These are phyloP conservation scores for Edaphochlamys debaryana DNA, from an alignment of 139 green algal genomes.

Conservation along the genomic window DNA sequence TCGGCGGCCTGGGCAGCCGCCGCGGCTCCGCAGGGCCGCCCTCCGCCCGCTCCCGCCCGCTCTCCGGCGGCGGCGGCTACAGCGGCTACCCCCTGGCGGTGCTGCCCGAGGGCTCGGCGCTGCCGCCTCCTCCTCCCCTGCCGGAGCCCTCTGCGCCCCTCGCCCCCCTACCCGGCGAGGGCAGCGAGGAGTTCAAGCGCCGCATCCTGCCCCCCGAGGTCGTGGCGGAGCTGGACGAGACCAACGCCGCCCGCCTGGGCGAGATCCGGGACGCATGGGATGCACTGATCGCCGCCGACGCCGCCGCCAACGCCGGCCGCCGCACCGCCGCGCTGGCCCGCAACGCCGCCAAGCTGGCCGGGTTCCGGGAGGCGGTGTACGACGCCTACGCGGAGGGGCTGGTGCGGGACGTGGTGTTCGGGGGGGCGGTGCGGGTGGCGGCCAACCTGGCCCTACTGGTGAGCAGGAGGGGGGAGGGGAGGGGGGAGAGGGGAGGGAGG, in stretches of 20 bases:
- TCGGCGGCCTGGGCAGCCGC: background rate
- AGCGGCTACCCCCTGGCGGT: background rate
- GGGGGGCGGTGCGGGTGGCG: slow-evolving; percentile 17
- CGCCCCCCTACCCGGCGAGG: background rate
- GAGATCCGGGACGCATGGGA: slow-evolving; percentile 47
- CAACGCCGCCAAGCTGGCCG: background rate
- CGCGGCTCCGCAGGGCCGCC: too few relatives aligned
- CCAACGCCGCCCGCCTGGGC: slow-evolving; percentile 38
- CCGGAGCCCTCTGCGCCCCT: slow-evolving; percentile 25
- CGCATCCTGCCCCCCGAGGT: slow-evolving; percentile 47
- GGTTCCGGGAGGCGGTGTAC: slow-evolving; percentile 32
- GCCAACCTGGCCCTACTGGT: slow-evolving; percentile 40
- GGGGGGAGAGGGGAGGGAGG: too few relatives aligned
- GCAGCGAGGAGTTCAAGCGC: slow-evolving; percentile 42
- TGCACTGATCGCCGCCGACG: slow-evolving; percentile 37
- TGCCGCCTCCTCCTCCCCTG: slow-evolving; percentile 25
- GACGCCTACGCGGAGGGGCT: slow-evolving; percentile 41
- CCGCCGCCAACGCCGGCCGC: background rate
- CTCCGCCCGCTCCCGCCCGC: background rate
- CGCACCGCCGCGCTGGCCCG: slow-evolving; percentile 18
- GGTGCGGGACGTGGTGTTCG: slow-evolving; percentile 47
- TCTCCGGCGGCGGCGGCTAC: background rate
- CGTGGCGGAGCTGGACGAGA: slow-evolving; percentile 42
- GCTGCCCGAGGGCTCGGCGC: slow-evolving; percentile 1
- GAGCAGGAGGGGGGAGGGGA: background rate